Percentiles rank a stretch among this genome's conserved stretches.
These are phyloP conservation scores for Darksidea phi DNA, from an alignment of 495 filamentous ascomycete genomes.

Conservation along the genomic window DNA sequence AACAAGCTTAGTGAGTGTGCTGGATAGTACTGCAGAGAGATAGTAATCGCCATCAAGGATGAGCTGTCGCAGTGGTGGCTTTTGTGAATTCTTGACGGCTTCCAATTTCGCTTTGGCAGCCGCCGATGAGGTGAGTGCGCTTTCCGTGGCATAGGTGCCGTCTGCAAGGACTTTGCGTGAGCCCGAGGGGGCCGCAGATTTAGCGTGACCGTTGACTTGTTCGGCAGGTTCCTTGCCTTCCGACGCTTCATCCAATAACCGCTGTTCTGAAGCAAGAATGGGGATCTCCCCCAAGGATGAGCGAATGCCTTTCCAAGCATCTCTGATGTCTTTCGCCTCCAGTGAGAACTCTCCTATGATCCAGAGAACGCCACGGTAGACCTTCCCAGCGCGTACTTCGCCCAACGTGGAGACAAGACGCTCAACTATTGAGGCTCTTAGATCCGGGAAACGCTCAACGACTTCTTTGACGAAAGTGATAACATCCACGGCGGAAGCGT, in stretches of 20 bases:
- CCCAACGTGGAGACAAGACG: slow-evolving; percentile 86
- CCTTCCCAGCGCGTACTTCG: slow-evolving; percentile 94
- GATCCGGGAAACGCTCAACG: slow-evolving; percentile 93
- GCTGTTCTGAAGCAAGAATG: slow-evolving; percentile 92
- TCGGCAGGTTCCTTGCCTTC: slow-evolving; percentile 66
- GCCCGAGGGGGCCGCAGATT: slow-evolving; percentile 70
- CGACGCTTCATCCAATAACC: slow-evolving; percentile 75
- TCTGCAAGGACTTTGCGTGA: slow-evolving; percentile 92
- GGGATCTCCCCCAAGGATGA: slow-evolving; percentile 95
- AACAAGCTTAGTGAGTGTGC: slow-evolving; percentile 93
- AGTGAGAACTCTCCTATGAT: slow-evolving; percentile 97
- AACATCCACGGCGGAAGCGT: slow-evolving; percentile 92
- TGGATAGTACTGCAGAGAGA: slow-evolving; percentile 88
- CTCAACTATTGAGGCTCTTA: slow-evolving; percentile 81
- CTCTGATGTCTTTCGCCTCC: slow-evolving; percentile 88
- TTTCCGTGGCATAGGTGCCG: slow-evolving; percentile 80
- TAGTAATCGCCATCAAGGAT: slow-evolving; percentile 98
- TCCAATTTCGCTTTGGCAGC: slow-evolving; percentile 86
- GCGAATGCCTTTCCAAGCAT: slow-evolving; percentile 95
- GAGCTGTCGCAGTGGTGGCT: slow-evolving; percentile 90
- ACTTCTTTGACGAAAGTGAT: slow-evolving; percentile 99
- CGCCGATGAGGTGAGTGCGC: slow-evolving; percentile 88
- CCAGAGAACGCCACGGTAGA: slow-evolving; percentile 95
- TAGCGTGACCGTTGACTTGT: slow-evolving; percentile 78
- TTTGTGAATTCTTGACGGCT: slow-evolving; percentile 94